A percentile compares a stretch with the other conserved stretches of the same genome.
These are phyloP conservation scores for Spathaspora arborariae DNA, from an alignment of 805 yeast genomes.

Conservation along the genomic window DNA sequence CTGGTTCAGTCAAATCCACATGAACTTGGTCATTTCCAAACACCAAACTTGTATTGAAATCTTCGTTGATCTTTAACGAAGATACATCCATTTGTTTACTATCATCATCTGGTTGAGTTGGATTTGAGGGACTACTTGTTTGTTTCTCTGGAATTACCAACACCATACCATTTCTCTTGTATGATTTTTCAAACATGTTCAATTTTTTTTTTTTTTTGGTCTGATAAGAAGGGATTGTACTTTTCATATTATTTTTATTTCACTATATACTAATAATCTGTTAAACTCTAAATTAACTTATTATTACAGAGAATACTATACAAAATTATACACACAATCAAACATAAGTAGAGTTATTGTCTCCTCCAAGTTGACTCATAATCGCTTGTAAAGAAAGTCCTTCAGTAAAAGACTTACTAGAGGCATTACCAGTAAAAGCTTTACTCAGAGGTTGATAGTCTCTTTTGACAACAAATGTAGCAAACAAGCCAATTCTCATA, in stretches of 20 bases:
- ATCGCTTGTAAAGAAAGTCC: constrained; percentile 6
- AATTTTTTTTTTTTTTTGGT: not conserved
- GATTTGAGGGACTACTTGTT: not conserved
- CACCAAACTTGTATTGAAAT: constrained; percentile 24
- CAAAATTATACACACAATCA: not conserved
- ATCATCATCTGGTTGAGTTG: not conserved
- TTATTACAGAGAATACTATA: not conserved
- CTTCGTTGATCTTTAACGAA: constrained; percentile 1
- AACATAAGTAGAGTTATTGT: not conserved
- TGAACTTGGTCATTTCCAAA: constrained; percentile 20
- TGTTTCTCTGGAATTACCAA: not conserved
- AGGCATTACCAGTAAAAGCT: not conserved
- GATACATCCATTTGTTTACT: not conserved
- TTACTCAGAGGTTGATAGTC: constrained; percentile 24
- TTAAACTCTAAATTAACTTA: not conserved
- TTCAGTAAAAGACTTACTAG: not conserved
- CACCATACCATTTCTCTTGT: not conserved
- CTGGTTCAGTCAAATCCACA: not conserved
- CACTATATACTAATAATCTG: not conserved
- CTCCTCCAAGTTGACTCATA: constrained; percentile 12
- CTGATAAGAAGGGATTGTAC: not conserved
- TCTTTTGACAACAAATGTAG: constrained; percentile 34
- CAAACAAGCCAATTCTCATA: constrained; percentile 24
- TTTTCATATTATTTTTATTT: too few relatives aligned
- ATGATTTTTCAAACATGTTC: not conserved